Base-by-base conservation (phyloP, 257 asterid genomes). In the Mentha longifolia region DNA sequence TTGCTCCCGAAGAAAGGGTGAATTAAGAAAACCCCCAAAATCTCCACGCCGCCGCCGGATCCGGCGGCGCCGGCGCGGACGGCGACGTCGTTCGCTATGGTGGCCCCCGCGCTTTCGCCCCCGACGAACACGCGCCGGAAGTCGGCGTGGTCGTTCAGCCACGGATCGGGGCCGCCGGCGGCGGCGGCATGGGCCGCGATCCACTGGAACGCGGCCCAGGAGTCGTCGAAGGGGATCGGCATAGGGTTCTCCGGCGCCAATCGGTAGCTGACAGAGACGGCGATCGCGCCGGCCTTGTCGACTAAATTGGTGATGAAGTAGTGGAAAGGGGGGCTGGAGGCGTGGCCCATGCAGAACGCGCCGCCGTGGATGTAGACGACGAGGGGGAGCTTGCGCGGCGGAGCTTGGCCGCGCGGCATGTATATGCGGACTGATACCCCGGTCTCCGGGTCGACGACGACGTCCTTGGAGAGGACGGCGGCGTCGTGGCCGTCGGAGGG, bases 41-140 rank as follows among this genome's bases (percentile, higher is more conserved):
- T 60, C 3, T 79, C 78, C 79, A n/a, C n/a, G n/a, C 22, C 25
- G 11, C 76, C 82, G 35, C 6, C 47, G 57, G 71, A 28, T 3
- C 57, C 15, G 30, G 49, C 52, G 0, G 42, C 71, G 20, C 97
- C 95, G 0, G 91, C 88, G 16, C 91, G 52, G 3, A 90, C 31
- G 1, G 82, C 88, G 28, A 83, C 80, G 76, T 86, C 83, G 49
- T 85, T 81, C 4, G 86, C 87, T 1, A 91, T 84, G 25, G 62
- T 87, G 0, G 83, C 95, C 0, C 97, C 96, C 1, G 96, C 95
- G 68, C 96, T 91, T 69, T 91, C 96, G 13, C 97, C 97, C 0
- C 89, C 92, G 3, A 91, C 0, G 7, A 76, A 89, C 64, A 89
- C 75, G 28, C 85, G 79, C 31, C 65, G 63, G 51, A 89, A 84